A percentile compares a stretch with the other conserved stretches of the same genome.
These are phyloP conservation scores for Hypoxylon perforatum DNA, from an alignment of 495 filamentous ascomycete genomes.

Conservation along the genomic window DNA sequence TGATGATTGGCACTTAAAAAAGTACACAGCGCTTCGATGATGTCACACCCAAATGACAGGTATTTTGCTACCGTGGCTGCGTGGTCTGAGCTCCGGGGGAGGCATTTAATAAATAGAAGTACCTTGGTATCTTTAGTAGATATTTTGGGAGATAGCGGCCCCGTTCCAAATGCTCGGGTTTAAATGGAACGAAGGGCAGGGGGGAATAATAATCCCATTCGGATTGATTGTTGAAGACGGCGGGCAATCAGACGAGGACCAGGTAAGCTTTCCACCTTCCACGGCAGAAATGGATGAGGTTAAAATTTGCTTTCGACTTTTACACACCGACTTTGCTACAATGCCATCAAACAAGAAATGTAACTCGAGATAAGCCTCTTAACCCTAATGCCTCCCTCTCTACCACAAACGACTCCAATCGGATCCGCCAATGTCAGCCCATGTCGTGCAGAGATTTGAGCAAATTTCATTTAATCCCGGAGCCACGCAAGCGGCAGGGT, in stretches of 20 bases:
- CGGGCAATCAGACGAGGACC: too few relatives aligned
- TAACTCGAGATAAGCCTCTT: slow-evolving; percentile 38
- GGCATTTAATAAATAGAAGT: neutral
- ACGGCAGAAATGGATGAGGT: too few relatives aligned
- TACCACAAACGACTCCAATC: slow-evolving; percentile 33
- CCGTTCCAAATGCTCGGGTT: neutral
- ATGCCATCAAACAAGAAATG: slow-evolving; percentile 12
- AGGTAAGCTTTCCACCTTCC: too few relatives aligned
- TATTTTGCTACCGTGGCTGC: neutral
- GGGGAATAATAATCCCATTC: too few relatives aligned
- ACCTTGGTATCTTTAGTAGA: neutral
- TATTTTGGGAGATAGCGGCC: neutral
- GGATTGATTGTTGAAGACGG: too few relatives aligned
- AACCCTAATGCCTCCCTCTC: slow-evolving; percentile 1
- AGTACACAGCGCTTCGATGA: slow-evolving; percentile 29
- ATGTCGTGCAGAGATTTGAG: slow-evolving; percentile 40
- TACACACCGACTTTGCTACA: slow-evolving; percentile 24
- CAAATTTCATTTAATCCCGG: slow-evolving; percentile 42
- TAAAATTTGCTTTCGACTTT: slow-evolving; percentile 1
- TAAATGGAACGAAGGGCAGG: neutral
- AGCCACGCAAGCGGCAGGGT: slow-evolving; percentile 25
- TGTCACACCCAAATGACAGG: slow-evolving; percentile 29
- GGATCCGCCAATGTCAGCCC: slow-evolving; percentile 37
- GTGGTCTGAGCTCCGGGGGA: slow-evolving; percentile 1
- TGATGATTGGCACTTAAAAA: slow-evolving; percentile 20